Evolutionary conservation across 139 green algal genomes (phyloP).

Genomic region (Tetradesmus obliquus): DNA sequence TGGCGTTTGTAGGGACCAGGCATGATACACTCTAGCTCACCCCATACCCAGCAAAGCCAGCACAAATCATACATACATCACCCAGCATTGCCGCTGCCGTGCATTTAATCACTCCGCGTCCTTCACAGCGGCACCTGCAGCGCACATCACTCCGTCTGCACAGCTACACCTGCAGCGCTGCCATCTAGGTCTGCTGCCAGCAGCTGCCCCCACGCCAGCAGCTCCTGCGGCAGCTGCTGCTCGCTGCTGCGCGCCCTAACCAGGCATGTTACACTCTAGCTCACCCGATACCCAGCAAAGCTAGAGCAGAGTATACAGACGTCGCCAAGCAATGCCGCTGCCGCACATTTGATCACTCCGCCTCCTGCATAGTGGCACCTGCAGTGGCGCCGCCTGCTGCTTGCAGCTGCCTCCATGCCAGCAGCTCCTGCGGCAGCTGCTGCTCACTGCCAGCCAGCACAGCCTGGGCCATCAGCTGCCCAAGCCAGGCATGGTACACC

Average conservation of each 20-base stretch:
- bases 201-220: conserved; percentile 56
- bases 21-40: too few relatives aligned
- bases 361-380: neutral
- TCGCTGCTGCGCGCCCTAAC: conserved; percentile 60
- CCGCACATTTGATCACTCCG: neutral
- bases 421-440: conserved; percentile 59
- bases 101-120: neutral
- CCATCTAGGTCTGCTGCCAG: neutral
- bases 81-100: too few relatives aligned
- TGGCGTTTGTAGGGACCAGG: too few relatives aligned
- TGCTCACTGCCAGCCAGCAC: conserved; percentile 57
- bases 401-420: conserved; percentile 49
- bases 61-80: too few relatives aligned
- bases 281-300: too few relatives aligned
- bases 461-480: conserved; percentile 66
- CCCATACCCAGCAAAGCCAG: too few relatives aligned
- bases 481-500: conserved; percentile 90
- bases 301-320: too few relatives aligned
- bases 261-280: too few relatives aligned
- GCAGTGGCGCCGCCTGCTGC: neutral
- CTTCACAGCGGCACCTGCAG: neutral
- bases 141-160: too few relatives aligned
- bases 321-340: too few relatives aligned
- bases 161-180: neutral
- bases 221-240: conserved; percentile 53